Evolutionary conservation across 331 rosid genomes (phyloP), one percentile per base, ranked within the genome.

Genomic region (Quercus lobata): DNA sequence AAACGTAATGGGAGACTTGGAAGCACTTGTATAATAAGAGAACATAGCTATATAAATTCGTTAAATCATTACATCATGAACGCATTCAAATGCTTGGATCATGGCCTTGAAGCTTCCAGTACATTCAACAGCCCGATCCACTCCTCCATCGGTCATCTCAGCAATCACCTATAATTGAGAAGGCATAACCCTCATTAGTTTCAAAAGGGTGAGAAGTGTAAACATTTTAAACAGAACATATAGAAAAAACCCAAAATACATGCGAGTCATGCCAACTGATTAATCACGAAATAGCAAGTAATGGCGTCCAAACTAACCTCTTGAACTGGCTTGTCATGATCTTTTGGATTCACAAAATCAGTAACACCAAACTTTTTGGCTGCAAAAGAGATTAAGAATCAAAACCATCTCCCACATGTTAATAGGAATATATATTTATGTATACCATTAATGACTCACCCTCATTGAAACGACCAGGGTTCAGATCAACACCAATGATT

Each of bases 281-380:
- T 68, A 46, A 35, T 68, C 11, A 68, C 53, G 35, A 35, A 68
- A 35, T 8, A 68, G 25, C 16, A 18, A 19, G 17, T 34, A 18
- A 53, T 44, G 76, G 49, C 62, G n/a, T 4, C n/a, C 9, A 10
- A 76, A 74, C 91, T 69, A 79, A 91, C 97, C 91, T 96, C 57
- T 78, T 96, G 97, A 76, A 93, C 97, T 17, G 98, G 97, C 32
- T 96, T 91, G 85, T 79, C 75, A 49, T 93, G 92, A 29, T 93
- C 97, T 84, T 88, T 96, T 32, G 98, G 98, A 90, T 96, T 96
- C 87, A 93, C 93, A 7, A 96, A 93, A 79, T 96, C 90, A 65
- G 75, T 96, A 19, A 92, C 96, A 1, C 99, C 99, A 56, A 96
- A 96, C 81, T 93, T 96, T 80, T 91, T 95, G 81, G 98, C 98